Base-by-base conservation (phyloP, 2,329 filamentous ascomycete genomes). In the Pseudocercospora fuligena region DNA sequence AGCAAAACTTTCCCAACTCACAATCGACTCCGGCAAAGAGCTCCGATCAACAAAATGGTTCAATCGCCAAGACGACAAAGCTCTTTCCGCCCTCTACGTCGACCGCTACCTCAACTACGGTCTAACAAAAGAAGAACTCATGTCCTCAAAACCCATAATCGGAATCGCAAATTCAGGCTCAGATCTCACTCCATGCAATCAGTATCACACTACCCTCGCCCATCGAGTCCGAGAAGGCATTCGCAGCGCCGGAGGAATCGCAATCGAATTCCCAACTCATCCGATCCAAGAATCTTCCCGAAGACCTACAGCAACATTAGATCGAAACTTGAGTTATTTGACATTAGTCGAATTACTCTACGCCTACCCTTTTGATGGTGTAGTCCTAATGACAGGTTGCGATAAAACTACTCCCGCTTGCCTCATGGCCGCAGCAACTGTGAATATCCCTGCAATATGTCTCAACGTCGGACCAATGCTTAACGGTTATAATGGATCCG, bases 381-480 rank as follows among this genome's bases (percentile, higher is more conserved):
- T 76, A 0, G 74, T 76, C 0, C 63, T 76, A 0, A 56, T 75
- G 53, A 76, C 74, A 6, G 74, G 74, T 4, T 76, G 74, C 56
- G 74, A 75, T 58, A 76, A 76, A 63, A 76, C 74, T 3, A 76
- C 74, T 0, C 74, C 74, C 0, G 74, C 74, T 1, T 73, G 71
- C 63, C 69, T 76, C 2, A 76, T 76, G 74, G 74, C 74, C 2
- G 74, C 74, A 6, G 73, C 73, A 4, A 75, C 74, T 1, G 65
- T 76, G n/a, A 72, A 76, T 51, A 71, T 76, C 14, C 74, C 74
- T 1, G 68, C 74, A 1, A 72, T 76, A n/a, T 75, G 73, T 51
- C 60, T 76, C 7, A 75, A 76, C 53, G 74, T 76, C 6, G 74
- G 74, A 14, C 74, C 74, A 1, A 76, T 76, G 74, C 49, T 76